Evolutionary conservation across 2,329 filamentous ascomycete species (phyloP).

Genomic region (Paracorniculantispora psalliotae): DNA sequence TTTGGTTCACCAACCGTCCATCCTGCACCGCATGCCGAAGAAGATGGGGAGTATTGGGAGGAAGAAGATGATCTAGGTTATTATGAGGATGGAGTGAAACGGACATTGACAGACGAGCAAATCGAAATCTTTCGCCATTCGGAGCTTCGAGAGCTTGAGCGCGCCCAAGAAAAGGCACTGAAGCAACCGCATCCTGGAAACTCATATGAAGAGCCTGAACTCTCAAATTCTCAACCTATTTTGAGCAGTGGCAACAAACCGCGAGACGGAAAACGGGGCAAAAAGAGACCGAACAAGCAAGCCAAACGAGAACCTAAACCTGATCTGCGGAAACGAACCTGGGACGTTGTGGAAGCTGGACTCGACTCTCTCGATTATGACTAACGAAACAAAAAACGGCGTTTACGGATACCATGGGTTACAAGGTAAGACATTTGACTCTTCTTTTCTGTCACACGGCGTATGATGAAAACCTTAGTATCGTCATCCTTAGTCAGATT

Average conservation of each 20-base stretch:
- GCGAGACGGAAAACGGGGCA: conserved; percentile 23
- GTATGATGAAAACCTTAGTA: conserved; percentile 81
- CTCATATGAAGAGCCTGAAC: conserved; percentile 15
- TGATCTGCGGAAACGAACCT: conserved; percentile 61
- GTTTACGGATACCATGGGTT: conserved; percentile 17
- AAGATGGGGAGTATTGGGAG: conserved; percentile 25
- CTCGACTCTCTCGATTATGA: conserved; percentile 58
- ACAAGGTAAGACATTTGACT: conserved; percentile 9
- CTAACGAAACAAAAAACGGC: conserved; percentile 60
- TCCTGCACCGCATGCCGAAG: conserved; percentile 24
- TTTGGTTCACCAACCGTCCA: conserved; percentile 35
- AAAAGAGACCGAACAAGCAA: conserved; percentile 35
- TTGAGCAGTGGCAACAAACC: not conserved
- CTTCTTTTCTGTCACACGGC: conserved; percentile 13
- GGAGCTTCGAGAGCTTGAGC: conserved; percentile 70
- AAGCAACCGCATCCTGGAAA: conserved; percentile 4
- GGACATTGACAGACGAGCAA: conserved; percentile 86
- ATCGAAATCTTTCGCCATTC: conserved; percentile 87
- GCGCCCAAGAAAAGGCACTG: conserved; percentile 37
- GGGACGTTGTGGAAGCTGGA: conserved; percentile 60
- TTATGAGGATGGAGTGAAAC: conserved; percentile 80
- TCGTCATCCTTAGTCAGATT: conserved; percentile 97
- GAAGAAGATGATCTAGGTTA: conserved; percentile 70
- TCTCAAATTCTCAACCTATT: not conserved
- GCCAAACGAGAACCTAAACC: conserved; percentile 47